Percentiles rank a stretch among this genome's conserved stretches.
Evolutionary conservation across 2,329 filamentous ascomycete genomes (phyloP).

Genomic region (Colletotrichum sp.): DNA sequence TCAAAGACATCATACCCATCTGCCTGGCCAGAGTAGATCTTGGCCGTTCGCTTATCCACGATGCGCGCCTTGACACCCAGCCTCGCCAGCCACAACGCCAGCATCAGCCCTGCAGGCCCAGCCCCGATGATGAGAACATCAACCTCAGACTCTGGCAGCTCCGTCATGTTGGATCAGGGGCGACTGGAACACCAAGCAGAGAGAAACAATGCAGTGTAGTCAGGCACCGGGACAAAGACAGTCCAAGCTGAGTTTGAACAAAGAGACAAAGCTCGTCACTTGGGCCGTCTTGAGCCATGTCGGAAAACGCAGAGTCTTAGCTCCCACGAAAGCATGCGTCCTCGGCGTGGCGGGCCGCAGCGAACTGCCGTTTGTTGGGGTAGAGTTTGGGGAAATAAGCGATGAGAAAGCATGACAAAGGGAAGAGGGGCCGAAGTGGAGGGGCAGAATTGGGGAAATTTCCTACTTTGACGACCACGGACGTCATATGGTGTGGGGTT

Average conservation of each 20-base stretch:
- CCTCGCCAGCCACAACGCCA: constrained; percentile 45
- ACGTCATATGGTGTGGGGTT: constrained; percentile 11
- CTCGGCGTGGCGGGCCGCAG: background rate
- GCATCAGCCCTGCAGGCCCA: constrained; percentile 44
- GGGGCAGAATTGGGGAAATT: background rate
- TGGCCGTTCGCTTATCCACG: constrained; percentile 45
- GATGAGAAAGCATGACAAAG: constrained; percentile 21
- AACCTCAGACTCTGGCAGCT: constrained; percentile 3
- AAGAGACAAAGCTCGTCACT: background rate
- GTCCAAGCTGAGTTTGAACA: background rate
- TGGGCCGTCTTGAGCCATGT: background rate
- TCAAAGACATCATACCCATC: constrained; percentile 58
- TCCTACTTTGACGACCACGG: background rate
- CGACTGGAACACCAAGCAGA: background rate
- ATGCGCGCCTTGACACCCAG: constrained; percentile 45
- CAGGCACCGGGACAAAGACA: background rate
- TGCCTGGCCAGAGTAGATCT: constrained; percentile 47
- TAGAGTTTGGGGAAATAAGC: constrained; percentile 13
- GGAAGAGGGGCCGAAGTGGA: background rate
- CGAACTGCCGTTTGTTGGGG: background rate
- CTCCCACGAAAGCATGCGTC: background rate
- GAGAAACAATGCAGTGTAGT: background rate
- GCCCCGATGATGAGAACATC: constrained; percentile 20
- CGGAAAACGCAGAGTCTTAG: background rate
- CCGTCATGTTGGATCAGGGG: background rate